Base-by-base conservation (phyloP, 2,329 filamentous ascomycete species). In the Ascochyta clinopodiicola region DNA sequence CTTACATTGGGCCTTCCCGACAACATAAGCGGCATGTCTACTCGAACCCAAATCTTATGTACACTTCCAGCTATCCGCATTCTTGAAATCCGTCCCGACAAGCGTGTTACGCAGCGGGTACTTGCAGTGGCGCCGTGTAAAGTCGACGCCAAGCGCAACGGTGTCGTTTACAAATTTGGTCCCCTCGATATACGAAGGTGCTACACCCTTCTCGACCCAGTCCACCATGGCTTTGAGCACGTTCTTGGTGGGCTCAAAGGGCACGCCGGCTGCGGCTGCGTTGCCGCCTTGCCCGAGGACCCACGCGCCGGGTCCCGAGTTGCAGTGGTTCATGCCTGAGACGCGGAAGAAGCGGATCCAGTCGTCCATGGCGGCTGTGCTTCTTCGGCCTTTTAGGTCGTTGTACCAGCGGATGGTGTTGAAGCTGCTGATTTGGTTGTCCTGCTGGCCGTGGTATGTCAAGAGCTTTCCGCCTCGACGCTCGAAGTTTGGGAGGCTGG, bases 261-360 rank as follows among this genome's bases (percentile, higher is more conserved):
- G 50, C 2, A 68, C 56, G 2, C 65, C 64, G 6, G 45, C 43
- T 4, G 60, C 51, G 8, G 62, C 63, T 17, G 60, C 60, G 40
- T 61, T 62, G 0, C 63, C 62, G 12, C 56, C 59, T 34, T 73
- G 65, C 1, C 72, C 71, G 35, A 75, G 48, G 15, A 63, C 60
- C 65, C 66, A 73, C 1, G 81, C 81, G 0, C 82, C 81, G 0
- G 66, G 70, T 1, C 82, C 82, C 3, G 75, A 73, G 34, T 59
- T 68, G 63, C 82, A 85, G 68, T 85, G 83, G 7, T 70, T 73
- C 80, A 84, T 81, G 4, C 82, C 83, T 38, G 68, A 79, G 63
- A 80, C 79, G 35, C 78, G 76, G 72, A 85, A 85, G 68, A 78
- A 79, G 22, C 82, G 76, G 49, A 79, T 70, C 60, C 78, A 80